These are phyloP conservation scores for Penicillium paneum DNA, from an alignment of 2,329 filamentous ascomycete species.

Conservation along the genomic window DNA sequence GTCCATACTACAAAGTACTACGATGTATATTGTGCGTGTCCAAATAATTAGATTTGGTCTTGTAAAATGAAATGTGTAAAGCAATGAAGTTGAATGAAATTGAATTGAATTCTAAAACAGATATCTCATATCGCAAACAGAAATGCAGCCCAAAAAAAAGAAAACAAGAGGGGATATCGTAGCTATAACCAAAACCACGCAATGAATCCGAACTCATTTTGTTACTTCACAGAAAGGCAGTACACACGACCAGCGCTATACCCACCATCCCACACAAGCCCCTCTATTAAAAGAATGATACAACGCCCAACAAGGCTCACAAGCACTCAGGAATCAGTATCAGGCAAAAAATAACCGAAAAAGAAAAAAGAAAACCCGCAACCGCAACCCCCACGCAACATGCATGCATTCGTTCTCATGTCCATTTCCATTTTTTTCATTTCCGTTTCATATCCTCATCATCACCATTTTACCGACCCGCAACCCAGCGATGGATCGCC, in stretches of 20 bases:
- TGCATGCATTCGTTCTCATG: constrained; percentile 10
- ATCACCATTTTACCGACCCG: constrained; percentile 26
- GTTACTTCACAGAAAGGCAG: neutral
- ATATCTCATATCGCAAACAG: neutral
- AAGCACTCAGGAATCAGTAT: neutral
- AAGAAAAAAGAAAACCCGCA: neutral
- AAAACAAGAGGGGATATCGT: constrained; percentile 21
- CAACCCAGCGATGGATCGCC: constrained; percentile 48
- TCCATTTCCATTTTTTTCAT: neutral
- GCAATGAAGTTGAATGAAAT: neutral
- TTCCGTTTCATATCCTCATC: neutral
- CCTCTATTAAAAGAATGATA: constrained; percentile 7
- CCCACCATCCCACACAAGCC: constrained; percentile 4
- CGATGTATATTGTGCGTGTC: neutral
- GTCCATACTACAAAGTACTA: neutral
- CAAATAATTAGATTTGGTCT: neutral
- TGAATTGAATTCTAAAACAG: neutral
- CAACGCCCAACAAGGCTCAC: neutral
- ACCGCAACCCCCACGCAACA: neutral
- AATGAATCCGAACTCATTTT: constrained; percentile 8
- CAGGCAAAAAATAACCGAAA: constrained; percentile 5
- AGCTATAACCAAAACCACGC: constrained; percentile 18
- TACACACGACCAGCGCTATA: constrained; percentile 19
- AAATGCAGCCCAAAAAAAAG: neutral
- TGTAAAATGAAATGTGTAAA: neutral